These are phyloP conservation scores for Phytophthora lateralis DNA, from an alignment of 352 stramenopile genomes.

Conservation along the genomic window DNA sequence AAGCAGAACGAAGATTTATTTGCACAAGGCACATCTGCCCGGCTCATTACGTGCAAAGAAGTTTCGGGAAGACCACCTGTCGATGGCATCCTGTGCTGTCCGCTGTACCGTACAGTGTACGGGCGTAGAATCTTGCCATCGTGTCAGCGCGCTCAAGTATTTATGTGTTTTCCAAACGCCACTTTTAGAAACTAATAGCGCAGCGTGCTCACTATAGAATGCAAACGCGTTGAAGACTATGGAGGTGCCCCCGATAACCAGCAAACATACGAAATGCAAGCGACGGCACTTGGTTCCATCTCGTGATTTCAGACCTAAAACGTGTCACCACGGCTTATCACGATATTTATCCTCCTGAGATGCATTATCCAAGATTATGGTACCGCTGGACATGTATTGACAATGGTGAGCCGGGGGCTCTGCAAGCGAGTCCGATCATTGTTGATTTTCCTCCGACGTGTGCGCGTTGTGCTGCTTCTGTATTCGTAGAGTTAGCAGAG, in stretches of 20 bases:
- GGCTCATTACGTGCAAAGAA: conserved; percentile 18
- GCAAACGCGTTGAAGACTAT: not conserved
- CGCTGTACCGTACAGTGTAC: too few relatives aligned
- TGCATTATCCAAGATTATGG: not conserved
- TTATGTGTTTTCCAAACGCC: not conserved
- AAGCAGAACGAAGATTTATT: not conserved
- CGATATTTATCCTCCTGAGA: not conserved
- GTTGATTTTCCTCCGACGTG: conserved; percentile 6
- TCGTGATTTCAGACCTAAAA: not conserved
- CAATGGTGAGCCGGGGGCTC: conserved; percentile 4
- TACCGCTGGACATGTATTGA: not conserved
- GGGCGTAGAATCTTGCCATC: too few relatives aligned
- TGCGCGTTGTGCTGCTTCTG: not conserved
- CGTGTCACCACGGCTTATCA: not conserved
- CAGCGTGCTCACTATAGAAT: too few relatives aligned
- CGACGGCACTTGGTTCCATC: conserved; percentile 1
- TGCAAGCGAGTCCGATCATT: conserved; percentile 4
- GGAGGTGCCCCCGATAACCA: not conserved
- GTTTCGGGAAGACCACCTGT: conserved; percentile 13
- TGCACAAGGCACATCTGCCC: conserved; percentile 2
- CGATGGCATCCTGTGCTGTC: too few relatives aligned
- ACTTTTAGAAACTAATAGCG: too few relatives aligned
- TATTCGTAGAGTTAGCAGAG: not conserved
- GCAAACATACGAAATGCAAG: conserved; percentile 8
- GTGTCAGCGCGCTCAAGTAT: not conserved